phyloP scores from a whole-genome alignment of 345 rosid species.

The Melastoma malabathricum region DNA sequence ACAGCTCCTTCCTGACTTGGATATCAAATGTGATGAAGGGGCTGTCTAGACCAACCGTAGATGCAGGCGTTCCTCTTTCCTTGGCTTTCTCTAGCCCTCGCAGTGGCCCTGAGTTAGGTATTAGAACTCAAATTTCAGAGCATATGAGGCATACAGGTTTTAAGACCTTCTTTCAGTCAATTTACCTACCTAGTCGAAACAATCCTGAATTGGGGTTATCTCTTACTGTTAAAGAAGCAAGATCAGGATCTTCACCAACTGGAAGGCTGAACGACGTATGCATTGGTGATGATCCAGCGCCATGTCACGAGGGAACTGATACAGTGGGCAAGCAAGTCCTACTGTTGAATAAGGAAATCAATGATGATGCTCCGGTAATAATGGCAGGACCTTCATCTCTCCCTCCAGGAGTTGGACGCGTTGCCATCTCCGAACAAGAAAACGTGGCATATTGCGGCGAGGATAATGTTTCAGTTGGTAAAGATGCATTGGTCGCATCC shows the following conservation, averaged over 20 bases:
- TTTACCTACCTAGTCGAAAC: conserved; percentile 38
- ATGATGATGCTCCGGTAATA: conserved; percentile 18
- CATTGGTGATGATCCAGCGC: conserved; percentile 26
- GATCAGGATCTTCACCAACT: conserved; percentile 13
- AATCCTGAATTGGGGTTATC: conserved; percentile 12
- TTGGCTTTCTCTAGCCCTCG: conserved; percentile 23
- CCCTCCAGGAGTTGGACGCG: conserved; percentile 16
- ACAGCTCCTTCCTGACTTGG: conserved; percentile 86
- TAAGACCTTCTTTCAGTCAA: conserved; percentile 63
- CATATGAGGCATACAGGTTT: conserved; percentile 37
- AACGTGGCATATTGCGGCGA: conserved; percentile 15
- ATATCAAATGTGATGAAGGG: conserved; percentile 83
- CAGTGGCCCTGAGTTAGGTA: conserved; percentile 14
- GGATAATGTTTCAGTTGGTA: conserved; percentile 17
- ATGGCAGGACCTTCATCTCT: conserved; percentile 17
- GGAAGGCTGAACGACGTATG: conserved; percentile 15
- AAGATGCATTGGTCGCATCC: conserved; percentile 15
- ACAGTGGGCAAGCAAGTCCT: conserved; percentile 21
- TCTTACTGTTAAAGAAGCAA: conserved; percentile 11
- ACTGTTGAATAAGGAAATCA: conserved; percentile 17
- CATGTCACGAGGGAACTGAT: conserved; percentile 22
- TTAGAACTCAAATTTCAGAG: conserved; percentile 12
- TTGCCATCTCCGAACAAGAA: conserved; percentile 13
- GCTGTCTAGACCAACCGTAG: conserved; percentile 28
- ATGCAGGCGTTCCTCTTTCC: conserved; percentile 21